Base-by-base conservation (phyloP, 2,329 filamentous ascomycete species). In the Colletotrichum limetticola region DNA sequence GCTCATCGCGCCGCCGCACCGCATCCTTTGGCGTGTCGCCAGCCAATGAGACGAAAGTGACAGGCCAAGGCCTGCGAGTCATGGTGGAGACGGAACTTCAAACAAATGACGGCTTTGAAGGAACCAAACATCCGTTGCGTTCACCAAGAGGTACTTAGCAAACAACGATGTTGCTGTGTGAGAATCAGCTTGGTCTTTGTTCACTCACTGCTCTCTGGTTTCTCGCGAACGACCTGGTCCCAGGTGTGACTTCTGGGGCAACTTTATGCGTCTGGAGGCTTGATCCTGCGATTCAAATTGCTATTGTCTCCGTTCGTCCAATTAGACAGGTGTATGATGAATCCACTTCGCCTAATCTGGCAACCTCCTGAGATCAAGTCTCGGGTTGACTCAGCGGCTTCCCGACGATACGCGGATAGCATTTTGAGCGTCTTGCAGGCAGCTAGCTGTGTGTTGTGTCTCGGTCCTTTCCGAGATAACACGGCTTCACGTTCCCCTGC, bases 341-440 rank as follows among this genome's bases (percentile, higher is more conserved):
- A 37, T 46, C 70, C 59, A 64, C 53, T 64, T 69, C 42, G 59
- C 66, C 68, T 22, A 12, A 55, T 64, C 22, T 42, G 70, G 70
- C 59, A 72, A 19, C 11, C 57, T 35, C 14, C 2, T 53, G 7
- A 9, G 12, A n/a, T n/a, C 0, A 19, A 49, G 42, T 49, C 42
- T n/a, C 42, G 57, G 4, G 2, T n/a, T 35, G 28, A n/a, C 55
- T n/a, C 52, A 30, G 19, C 7, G 26, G 16, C 8, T 11, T 30
- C 55, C 22, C 19, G 37, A 26, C 1, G 19, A 52, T 49, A 22
- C 60, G 60, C 26, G 19, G 42, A 52, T 11, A 30, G 30, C 5
- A 16, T 42, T 5, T 12, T 1, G 3, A 11, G 30, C 30, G 30
- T 32, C 30, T 32, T 32, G 30, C 30, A 4, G 30, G 30, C 30